Base-by-base conservation (phyloP, 1,139 yeast species). In the Candida sp. region DNA sequence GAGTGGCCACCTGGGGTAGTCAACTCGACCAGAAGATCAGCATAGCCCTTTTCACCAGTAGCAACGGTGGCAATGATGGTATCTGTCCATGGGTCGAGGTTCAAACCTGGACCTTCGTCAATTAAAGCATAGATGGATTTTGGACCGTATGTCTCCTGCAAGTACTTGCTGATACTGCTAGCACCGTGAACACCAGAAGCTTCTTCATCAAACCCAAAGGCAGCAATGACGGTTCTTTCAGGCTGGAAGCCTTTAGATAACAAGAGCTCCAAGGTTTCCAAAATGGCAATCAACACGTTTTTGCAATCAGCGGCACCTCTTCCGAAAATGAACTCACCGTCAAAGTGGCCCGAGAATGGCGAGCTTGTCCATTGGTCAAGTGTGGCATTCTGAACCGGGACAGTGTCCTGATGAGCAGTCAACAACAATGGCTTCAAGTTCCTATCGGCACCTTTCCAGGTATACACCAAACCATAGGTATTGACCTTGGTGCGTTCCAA, bases 281-380 rank as follows among this genome's bases (percentile, higher is more conserved):
- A 55, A 44, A 76, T 68, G 3, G 73, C 73, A 53, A 73, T 66
- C 54, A 77, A 63, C 3, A 67, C 64, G 55, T 75, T 75, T 56
- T 77, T 77, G 56, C 80, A 73, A 58, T 76, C 81, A 7, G 69
- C 56, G 4, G 78, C 63, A 28, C 81, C 81, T 53, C 81, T 66
- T 5, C 81, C 81, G 51, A 64, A 75, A 12, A 77, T 59, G 43
- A 44, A 66, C 12, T 59, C 52, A 3, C 89, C 89, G 59, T 88
- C 96, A 61, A 73, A 88, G 61, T 79, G 77, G 3, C 89, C 96
- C 7, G 78, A 77, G 55, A 83, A 88, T 27, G 96, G 96, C 8
- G 86, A 86, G 59, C 83, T 78, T 3, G 73, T 76, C 96, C 96
- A 90, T 46, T 78, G 73, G 37, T 66, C 73, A 42, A 78, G 63